phyloP scores from a whole-genome alignment of 495 filamentous ascomycete genomes.

The Lophiostoma macrostomum region DNA sequence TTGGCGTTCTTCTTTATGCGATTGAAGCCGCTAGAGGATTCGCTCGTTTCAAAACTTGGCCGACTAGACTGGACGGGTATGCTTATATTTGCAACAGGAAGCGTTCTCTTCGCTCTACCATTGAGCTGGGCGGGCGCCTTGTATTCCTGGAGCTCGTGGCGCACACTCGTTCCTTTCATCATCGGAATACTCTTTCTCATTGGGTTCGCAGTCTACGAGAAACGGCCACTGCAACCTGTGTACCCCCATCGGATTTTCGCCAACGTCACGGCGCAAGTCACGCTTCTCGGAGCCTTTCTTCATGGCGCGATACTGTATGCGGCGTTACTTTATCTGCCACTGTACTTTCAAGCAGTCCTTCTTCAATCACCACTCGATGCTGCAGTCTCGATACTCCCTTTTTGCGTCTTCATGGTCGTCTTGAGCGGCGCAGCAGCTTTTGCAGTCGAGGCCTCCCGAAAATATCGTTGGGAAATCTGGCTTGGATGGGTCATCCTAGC shows the following conservation, averaged over 20 bases:
- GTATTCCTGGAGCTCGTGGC: slow-evolving; percentile 43
- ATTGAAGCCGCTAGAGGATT: slow-evolving; percentile 26
- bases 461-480: slow-evolving; percentile 34
- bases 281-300: slow-evolving; percentile 26
- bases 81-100: slow-evolving; percentile 33
- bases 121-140: slow-evolving; percentile 44
- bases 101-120: slow-evolving; percentile 30
- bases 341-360: slow-evolving; percentile 43
- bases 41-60: slow-evolving; percentile 30
- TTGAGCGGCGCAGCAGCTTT: slow-evolving; percentile 32
- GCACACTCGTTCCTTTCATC: slow-evolving; percentile 42
- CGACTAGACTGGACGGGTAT: slow-evolving; percentile 34
- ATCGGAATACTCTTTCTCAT: slow-evolving; percentile 39
- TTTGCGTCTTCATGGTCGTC: slow-evolving; percentile 22
- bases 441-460: slow-evolving; percentile 26
- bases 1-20: slow-evolving; percentile 40
- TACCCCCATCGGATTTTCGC: slow-evolving; percentile 42
- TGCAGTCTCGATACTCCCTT: slow-evolving; percentile 7
- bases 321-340: slow-evolving; percentile 41
- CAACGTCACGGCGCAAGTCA: slow-evolving; percentile 34
- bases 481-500: slow-evolving; percentile 32
- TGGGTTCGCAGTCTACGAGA: slow-evolving; percentile 41
- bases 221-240: slow-evolving; percentile 31
- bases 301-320: slow-evolving; percentile 40
- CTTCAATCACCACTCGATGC: slow-evolving; percentile 30